Base-by-base conservation (phyloP, 192 early-diverging fungal genomes). In the Funneliformis mosseae region DNA sequence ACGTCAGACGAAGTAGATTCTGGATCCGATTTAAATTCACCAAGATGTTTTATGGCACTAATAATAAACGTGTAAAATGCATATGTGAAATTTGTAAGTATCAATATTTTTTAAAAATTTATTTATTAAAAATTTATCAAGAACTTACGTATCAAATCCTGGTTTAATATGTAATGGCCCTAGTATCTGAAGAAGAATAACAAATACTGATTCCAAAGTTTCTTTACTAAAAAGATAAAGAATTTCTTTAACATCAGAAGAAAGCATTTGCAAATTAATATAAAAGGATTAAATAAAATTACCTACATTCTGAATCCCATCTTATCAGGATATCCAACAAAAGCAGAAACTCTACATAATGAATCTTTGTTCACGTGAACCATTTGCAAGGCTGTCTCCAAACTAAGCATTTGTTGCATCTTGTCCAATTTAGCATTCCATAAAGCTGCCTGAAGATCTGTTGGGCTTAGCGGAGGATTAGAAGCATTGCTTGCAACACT, bases 331-430 rank as follows among this genome's bases (percentile, higher is more conserved):
- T 92, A 90, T 38, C 87, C 87, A 11, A 89, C 81, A 85, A 94
- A 94, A 8, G 87, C 84, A 4, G 89, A 84, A 68, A 93, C 78
- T 25, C 93, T 88, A 38, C 81, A 84, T 43, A 92, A 78, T 1
- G 93, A 85, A 60, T 96, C 96, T 77, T 97, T 95, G 83, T 98
- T 96, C 27, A 91, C 79, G 83, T 97, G 92, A 78, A 98, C 93
- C 88, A 99, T 85, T 76, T 95, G 92, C 60, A 99, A 82, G 25
- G 92, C 93, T 81, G 96, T 82, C 78, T 97, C 96, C 59, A 99
- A 76, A 59, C 91, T 92, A 12, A 96, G 81, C 43, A 93, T 81
- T 25, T 89, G 85, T 72, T 91, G 91, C 60, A 96, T 74, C 73
- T 84, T 80, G 43, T 91, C 88, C 21, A 87, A 73, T 76, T 87